Evolutionary conservation across 2,329 filamentous ascomycete species (phyloP).

Genomic region (Ceratocystis huliohia): DNA sequence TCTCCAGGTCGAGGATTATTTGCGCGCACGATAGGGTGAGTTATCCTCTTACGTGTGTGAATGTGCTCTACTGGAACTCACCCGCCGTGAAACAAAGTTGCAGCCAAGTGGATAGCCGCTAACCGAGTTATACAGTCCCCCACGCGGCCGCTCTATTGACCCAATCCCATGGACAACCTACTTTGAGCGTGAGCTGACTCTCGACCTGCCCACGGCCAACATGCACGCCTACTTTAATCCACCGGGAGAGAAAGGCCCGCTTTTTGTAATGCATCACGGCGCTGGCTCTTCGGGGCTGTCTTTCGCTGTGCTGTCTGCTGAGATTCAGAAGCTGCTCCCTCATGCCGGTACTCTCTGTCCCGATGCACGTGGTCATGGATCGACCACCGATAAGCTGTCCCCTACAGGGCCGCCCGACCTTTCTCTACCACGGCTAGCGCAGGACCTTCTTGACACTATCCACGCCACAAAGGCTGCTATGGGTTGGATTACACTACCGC

Average conservation of each 20-base stretch:
- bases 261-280: conserved; percentile 91
- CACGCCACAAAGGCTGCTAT: conserved; percentile 53
- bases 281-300: conserved; percentile 87
- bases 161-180: conserved; percentile 77
- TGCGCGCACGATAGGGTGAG: conserved; percentile 55
- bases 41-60: conserved; percentile 19
- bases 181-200: conserved; percentile 75
- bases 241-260: conserved; percentile 58
- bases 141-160: conserved; percentile 42
- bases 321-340: conserved; percentile 65
- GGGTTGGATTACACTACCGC: conserved; percentile 61
- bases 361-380: conserved; percentile 80
- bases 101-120: conserved; percentile 20
- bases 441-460: conserved; percentile 61
- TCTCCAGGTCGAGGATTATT: conserved; percentile 61
- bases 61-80: not conserved
- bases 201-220: conserved; percentile 38
- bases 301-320: conserved; percentile 68
- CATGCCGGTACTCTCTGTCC: conserved; percentile 70
- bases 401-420: conserved; percentile 40
- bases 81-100: not conserved
- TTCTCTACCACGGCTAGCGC: conserved; percentile 56
- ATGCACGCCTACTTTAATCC: conserved; percentile 82
- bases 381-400: conserved; percentile 36
- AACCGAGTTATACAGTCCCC: conserved; percentile 13